Evolutionary conservation across 1,284 basidiomycete species (phyloP).

Genomic region (Porogramme epimiltina): DNA sequence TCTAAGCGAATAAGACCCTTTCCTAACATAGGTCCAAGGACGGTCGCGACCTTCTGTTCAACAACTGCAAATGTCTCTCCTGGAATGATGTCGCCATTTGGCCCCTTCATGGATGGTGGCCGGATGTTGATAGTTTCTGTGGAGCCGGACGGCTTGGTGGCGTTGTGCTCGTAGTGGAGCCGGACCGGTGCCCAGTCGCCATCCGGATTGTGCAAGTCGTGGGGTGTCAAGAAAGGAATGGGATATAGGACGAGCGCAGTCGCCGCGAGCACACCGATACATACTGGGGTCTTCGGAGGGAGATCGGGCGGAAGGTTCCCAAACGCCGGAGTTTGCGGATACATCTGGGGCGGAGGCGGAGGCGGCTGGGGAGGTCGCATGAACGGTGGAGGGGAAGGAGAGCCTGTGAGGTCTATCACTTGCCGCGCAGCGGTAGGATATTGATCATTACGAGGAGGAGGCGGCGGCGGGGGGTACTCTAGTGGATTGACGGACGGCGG

Average conservation of each 20-base stretch:
- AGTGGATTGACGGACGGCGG: slow-evolving; percentile 21
- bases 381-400: slow-evolving; percentile 68
- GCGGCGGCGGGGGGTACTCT: slow-evolving; percentile 3
- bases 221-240: slow-evolving; percentile 65
- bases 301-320: slow-evolving; percentile 43
- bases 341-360: slow-evolving; percentile 19
- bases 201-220: slow-evolving; percentile 43
- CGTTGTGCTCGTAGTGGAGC: slow-evolving; percentile 69
- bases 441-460: neutral
- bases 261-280: slow-evolving; percentile 83
- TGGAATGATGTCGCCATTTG: slow-evolving; percentile 50
- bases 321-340: slow-evolving; percentile 7
- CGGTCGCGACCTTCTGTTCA: slow-evolving; percentile 78
- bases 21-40: slow-evolving; percentile 78
- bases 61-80: slow-evolving; percentile 83
- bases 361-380: slow-evolving; percentile 23
- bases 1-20: slow-evolving; percentile 86
- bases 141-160: slow-evolving; percentile 53
- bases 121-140: slow-evolving; percentile 81
- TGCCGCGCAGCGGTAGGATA: slow-evolving; percentile 35
- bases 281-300: slow-evolving; percentile 78
- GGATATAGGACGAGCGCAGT: slow-evolving; percentile 88
- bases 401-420: slow-evolving; percentile 76
- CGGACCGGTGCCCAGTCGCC: slow-evolving; percentile 79
- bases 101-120: slow-evolving; percentile 55